These are phyloP conservation scores for Schoenoplectus tabernaemontani DNA, from an alignment of 202 grass and related monocot genomes.

Conservation along the genomic window DNA sequence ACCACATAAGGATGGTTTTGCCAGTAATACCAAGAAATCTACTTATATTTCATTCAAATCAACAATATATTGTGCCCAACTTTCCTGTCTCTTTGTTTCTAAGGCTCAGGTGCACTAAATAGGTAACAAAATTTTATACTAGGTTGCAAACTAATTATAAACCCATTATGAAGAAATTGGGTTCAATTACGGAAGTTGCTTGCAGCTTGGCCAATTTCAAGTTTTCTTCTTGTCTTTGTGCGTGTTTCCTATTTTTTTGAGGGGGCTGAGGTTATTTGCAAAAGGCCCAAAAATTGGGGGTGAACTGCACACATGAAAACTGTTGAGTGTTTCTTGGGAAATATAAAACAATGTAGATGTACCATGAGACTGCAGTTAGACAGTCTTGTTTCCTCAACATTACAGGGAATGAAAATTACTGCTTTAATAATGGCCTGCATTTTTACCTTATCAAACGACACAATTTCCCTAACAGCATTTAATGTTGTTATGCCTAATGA, in stretches of 20 bases:
- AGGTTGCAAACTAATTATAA: background rate
- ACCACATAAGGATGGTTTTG: background rate
- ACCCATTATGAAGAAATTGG: background rate
- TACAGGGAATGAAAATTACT: background rate
- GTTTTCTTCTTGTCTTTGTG: background rate
- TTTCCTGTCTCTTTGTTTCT: background rate
- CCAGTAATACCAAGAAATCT: background rate
- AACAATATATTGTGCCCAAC: background rate
- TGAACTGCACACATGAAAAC: background rate
- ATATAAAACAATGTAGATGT: background rate
- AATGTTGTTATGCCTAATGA: slow-evolving; percentile 89
- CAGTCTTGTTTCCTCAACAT: background rate
- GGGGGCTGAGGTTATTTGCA: background rate
- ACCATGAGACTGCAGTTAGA: background rate
- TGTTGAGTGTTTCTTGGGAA: background rate
- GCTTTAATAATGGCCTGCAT: background rate
- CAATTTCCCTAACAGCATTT: slow-evolving; percentile 77
- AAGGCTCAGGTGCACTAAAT: background rate
- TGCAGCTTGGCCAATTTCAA: background rate
- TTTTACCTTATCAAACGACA: slow-evolving; percentile 87
- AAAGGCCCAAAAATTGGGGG: background rate
- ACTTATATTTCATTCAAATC: background rate
- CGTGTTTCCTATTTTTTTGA: background rate
- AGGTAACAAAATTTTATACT: background rate
- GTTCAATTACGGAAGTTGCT: background rate